Percentiles rank a stretch among this genome's conserved stretches.
Conservation (phyloP, 2,329 filamentous ascomycete genomes). For the Chaetoscypha palmicola region DNA sequence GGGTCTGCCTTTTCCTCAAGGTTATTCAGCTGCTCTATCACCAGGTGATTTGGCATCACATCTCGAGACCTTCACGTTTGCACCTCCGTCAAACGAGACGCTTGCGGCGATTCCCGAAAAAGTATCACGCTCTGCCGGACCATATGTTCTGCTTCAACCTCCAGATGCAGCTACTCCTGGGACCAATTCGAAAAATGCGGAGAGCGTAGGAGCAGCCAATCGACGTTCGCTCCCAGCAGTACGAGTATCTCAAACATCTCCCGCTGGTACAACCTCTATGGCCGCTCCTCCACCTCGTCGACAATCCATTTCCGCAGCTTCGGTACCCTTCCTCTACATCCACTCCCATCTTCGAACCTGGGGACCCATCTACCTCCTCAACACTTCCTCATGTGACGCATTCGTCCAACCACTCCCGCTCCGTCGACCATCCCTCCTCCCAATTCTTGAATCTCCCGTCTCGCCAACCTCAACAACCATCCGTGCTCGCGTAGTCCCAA, state of each 20-base stretch:
- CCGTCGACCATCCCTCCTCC: constrained; percentile 28
- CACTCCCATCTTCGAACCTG: constrained; percentile 36
- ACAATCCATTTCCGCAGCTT: constrained; percentile 8
- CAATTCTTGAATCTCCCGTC: constrained; percentile 4
- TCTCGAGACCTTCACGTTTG: constrained; percentile 16
- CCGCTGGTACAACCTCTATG: background rate
- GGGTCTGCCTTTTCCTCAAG: constrained; percentile 13
- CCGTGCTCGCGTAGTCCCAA: constrained; percentile 39
- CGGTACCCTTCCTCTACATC: constrained; percentile 24
- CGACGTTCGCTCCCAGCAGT: too few relatives aligned
- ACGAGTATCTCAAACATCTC: too few relatives aligned
- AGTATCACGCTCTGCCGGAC: background rate
- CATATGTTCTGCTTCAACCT: background rate
- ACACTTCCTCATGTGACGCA: constrained; percentile 37
- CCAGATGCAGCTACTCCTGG: background rate
- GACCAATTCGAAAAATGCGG: background rate
- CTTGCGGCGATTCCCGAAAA: constrained; percentile 14
- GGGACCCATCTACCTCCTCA: constrained; percentile 37
- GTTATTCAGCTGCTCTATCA: constrained; percentile 17
- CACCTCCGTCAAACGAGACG: background rate
- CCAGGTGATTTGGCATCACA: constrained; percentile 6
- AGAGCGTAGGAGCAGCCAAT: background rate
- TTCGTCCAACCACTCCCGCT: constrained; percentile 39
- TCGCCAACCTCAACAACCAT: constrained; percentile 30
- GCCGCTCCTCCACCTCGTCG: constrained; percentile 5